These are phyloP conservation scores for Casaregolazyma suthepensis DNA, from an alignment of 1,139 yeast genomes.

Conservation along the genomic window DNA sequence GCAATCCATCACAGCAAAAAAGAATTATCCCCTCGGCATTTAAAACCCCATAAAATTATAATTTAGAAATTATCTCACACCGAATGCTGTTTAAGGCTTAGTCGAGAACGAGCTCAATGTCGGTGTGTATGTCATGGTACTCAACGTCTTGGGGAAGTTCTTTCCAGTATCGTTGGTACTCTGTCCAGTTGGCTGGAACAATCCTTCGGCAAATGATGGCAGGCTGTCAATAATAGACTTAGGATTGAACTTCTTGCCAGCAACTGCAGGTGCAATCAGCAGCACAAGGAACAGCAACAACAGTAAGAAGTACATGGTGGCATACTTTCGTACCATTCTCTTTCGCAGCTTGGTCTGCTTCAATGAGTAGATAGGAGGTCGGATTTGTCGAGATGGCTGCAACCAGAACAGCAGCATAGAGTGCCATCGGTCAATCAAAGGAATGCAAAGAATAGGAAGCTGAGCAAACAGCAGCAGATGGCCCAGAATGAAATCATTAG, in stretches of 20 bases:
- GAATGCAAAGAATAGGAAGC: conserved; percentile 79
- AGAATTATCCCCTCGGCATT: background rate
- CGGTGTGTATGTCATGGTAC: conserved; percentile 31
- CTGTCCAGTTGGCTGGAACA: conserved; percentile 83
- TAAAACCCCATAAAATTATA: background rate
- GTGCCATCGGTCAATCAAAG: conserved; percentile 95
- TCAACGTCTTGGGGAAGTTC: conserved; percentile 26
- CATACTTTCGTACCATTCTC: conserved; percentile 97
- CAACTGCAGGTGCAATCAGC: conserved; percentile 87
- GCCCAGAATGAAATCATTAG: conserved; percentile 93
- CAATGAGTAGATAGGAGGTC: conserved; percentile 97
- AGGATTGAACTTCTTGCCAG: conserved; percentile 29
- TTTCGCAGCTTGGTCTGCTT: conserved; percentile 96
- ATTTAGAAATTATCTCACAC: background rate
- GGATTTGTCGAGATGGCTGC: conserved; percentile 94
- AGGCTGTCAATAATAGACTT: conserved; percentile 18
- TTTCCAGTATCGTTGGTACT: conserved; percentile 69
- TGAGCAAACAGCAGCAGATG: conserved; percentile 84
- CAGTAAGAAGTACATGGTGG: conserved; percentile 69
- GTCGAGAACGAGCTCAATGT: conserved; percentile 21
- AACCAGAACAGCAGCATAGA: conserved; percentile 98
- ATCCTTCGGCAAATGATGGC: conserved; percentile 53
- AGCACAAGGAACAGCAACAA: conserved; percentile 65
- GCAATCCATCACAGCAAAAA: background rate
- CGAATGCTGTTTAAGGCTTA: conserved; percentile 20